Evolutionary conservation across 768 basidiomycete genomes (phyloP).

Genomic region (Pleurotus salmoneostramineus): DNA sequence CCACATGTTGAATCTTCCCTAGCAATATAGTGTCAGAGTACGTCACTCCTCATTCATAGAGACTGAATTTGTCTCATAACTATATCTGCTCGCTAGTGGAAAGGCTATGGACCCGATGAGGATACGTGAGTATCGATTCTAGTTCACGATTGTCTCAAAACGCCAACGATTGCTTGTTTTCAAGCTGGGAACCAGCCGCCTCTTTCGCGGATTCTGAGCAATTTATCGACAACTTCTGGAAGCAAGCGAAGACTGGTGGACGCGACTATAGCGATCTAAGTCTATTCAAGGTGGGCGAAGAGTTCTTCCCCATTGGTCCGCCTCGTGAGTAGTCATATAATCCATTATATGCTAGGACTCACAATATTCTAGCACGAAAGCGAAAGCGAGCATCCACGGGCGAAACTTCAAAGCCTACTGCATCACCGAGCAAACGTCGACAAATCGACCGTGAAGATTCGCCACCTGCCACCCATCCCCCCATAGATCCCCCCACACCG

Average conservation of each 20-base stretch:
- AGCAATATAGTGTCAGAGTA: constrained; percentile 62
- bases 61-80: not conserved
- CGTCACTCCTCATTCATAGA: constrained; percentile 15
- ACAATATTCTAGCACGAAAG: constrained; percentile 13
- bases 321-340: constrained; percentile 39
- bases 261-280: constrained; percentile 47
- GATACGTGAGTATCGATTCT: constrained; percentile 46
- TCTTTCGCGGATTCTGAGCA: constrained; percentile 59
- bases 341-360: not conserved
- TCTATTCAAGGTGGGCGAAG: constrained; percentile 51
- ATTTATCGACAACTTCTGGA: constrained; percentile 49
- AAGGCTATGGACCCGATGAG: constrained; percentile 47
- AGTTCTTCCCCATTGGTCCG: constrained; percentile 51
- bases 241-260: constrained; percentile 39
- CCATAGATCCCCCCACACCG: not conserved
- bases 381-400: constrained; percentile 9
- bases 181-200: constrained; percentile 65
- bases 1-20: not conserved
- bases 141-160: not conserved
- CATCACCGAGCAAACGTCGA: not conserved
- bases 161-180: constrained; percentile 4
- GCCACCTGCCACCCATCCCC: not conserved
- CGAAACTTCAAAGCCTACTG: not conserved
- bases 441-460: constrained; percentile 14
- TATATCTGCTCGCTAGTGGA: constrained; percentile 43